Percentiles rank a stretch among this genome's conserved stretches.
phyloP scores from a whole-genome alignment of 371 early-diverging fungal genomes.

The Saksenaea vasiformis region DNA sequence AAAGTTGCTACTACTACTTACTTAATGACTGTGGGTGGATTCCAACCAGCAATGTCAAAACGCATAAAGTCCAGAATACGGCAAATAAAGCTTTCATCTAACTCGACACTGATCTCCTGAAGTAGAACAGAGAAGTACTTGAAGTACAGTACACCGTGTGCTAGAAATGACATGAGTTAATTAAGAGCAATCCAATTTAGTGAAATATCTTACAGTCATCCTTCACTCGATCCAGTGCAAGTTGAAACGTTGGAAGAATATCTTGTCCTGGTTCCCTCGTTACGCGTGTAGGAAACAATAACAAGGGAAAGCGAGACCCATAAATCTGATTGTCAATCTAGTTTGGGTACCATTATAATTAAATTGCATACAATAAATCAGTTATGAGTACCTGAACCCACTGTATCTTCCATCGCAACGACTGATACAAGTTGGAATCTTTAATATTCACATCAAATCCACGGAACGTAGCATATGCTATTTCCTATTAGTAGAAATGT shows the following conservation, averaged over 20 bases:
- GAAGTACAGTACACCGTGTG: slow-evolving; percentile 88
- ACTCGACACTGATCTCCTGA: slow-evolving; percentile 90
- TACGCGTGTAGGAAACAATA: slow-evolving; percentile 89
- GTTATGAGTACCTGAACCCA: slow-evolving; percentile 73
- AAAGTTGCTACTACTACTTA: slow-evolving; percentile 4
- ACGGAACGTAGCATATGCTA: slow-evolving; percentile 80
- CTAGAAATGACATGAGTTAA: slow-evolving; percentile 15
- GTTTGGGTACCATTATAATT: background rate
- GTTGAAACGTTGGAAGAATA: slow-evolving; percentile 63
- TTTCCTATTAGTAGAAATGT: slow-evolving; percentile 57
- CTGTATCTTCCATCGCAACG: slow-evolving; percentile 71
- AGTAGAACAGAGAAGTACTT: slow-evolving; percentile 88
- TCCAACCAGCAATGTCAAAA: slow-evolving; percentile 68
- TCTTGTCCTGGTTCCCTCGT: slow-evolving; percentile 64
- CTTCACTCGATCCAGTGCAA: slow-evolving; percentile 74
- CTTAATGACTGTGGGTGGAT: slow-evolving; percentile 24
- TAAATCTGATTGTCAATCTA: slow-evolving; percentile 93
- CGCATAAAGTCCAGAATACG: slow-evolving; percentile 85
- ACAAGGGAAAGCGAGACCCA: slow-evolving; percentile 82
- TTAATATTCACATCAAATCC: slow-evolving; percentile 73
- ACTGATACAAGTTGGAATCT: slow-evolving; percentile 78
- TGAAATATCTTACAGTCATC: slow-evolving; percentile 59
- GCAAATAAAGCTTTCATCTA: slow-evolving; percentile 90
- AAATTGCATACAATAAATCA: background rate
- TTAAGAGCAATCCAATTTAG: background rate